phyloP scores from a whole-genome alignment of 139 green algal genomes.

The Astrephomene gubernaculifera region DNA sequence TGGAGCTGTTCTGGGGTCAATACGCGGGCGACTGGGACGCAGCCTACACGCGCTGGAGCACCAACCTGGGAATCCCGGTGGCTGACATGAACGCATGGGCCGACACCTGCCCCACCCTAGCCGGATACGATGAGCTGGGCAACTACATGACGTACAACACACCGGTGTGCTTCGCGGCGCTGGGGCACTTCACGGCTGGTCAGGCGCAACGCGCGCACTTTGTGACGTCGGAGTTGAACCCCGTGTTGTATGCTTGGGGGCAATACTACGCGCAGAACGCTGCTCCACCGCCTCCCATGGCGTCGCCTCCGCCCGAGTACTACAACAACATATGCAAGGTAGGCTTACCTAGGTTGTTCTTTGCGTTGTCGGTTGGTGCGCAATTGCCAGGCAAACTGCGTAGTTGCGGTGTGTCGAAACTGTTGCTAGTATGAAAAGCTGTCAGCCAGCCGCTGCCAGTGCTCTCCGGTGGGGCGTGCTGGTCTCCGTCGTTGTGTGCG shows the following conservation, averaged over 20 bases:
- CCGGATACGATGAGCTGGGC: conserved; percentile 27
- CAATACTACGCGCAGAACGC: background rate
- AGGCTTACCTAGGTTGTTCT: too few species aligned
- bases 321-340: conserved; percentile 16
- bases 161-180: conserved; percentile 24
- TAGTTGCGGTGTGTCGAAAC: too few species aligned
- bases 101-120: background rate
- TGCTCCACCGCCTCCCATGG: background rate
- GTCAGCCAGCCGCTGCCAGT: too few species aligned
- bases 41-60: background rate
- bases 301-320: background rate
- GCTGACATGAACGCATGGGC: background rate
- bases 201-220: conserved; percentile 8
- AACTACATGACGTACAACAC: conserved; percentile 42
- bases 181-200: conserved; percentile 13
- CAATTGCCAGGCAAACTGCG: too few species aligned
- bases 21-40: conserved; percentile 39
- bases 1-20: conserved; percentile 8
- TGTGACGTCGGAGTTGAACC: background rate
- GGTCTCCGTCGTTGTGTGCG: too few species aligned
- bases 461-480: too few species aligned
- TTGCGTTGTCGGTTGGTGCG: too few species aligned
- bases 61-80: background rate
- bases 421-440: too few species aligned
- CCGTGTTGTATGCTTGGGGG: conserved; percentile 7